Conservation (phyloP, 352 stramenopile species). For the Globisporangium apiculatum region DNA sequence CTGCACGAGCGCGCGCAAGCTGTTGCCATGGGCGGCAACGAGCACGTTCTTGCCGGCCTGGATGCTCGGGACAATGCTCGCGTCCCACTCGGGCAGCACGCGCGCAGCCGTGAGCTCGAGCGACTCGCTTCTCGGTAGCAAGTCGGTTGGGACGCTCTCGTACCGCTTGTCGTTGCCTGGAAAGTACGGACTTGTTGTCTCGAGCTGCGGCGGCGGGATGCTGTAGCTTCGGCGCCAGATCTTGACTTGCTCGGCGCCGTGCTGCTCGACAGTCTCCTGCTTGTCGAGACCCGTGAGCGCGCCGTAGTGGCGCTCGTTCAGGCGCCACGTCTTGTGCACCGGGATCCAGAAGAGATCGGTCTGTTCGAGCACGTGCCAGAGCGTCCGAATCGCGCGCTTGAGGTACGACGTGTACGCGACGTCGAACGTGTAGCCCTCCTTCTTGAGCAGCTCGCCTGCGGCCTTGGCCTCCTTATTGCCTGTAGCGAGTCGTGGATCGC, state of each 20-base stretch:
- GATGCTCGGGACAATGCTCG: constrained; percentile 89
- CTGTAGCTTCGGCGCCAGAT: constrained; percentile 98
- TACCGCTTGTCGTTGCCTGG: constrained; percentile 91
- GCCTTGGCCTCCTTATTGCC: constrained; percentile 89
- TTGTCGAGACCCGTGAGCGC: constrained; percentile 98
- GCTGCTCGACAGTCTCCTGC: constrained; percentile 98
- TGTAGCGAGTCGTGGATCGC: constrained; percentile 4
- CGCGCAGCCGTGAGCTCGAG: constrained; percentile 91
- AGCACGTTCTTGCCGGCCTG: constrained; percentile 92
- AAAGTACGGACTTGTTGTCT: constrained; percentile 89
- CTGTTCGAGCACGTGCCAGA: constrained; percentile 93
- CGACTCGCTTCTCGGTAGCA: constrained; percentile 91
- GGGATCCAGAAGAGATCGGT: constrained; percentile 94
- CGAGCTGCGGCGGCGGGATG: constrained; percentile 93
- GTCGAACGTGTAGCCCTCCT: constrained; percentile 93
- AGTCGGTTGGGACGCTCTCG: constrained; percentile 66
- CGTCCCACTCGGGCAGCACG: constrained; percentile 89
- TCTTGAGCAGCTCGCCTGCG: constrained; percentile 83
- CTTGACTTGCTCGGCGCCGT: constrained; percentile 92
- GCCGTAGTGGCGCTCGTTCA: constrained; percentile 99
- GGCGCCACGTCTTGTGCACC: constrained; percentile 92
- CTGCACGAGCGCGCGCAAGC: constrained; percentile 89
- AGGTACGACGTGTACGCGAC: constrained; percentile 94
- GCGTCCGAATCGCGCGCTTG: constrained; percentile 92
- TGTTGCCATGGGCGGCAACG: constrained; percentile 94